Base-by-base conservation (phyloP, 2,329 filamentous ascomycete species). In the Macrophomina phaseolina region DNA sequence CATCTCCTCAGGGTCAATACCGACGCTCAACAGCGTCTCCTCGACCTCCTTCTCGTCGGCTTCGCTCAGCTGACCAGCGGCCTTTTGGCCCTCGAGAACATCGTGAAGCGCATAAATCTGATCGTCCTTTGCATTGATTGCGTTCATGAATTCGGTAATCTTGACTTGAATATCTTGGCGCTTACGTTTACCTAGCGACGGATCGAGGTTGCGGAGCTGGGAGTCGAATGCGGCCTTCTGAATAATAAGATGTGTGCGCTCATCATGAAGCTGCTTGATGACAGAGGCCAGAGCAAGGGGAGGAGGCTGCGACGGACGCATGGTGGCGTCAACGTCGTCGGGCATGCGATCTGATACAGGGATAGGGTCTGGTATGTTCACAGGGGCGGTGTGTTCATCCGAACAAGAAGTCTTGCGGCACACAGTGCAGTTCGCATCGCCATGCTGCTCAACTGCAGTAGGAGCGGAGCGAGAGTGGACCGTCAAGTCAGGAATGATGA, bases 101-200 rank as follows among this genome's bases (percentile, higher is more conserved):
- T 97, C 93, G 72, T 94, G 92, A 14, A 97, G 82, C 49, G 87
- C 86, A 79, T 97, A 96, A 49, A 97, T 89, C 77, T 94, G 91
- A 68, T 91, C 90, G 32, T 89, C 88, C 78, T 94, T 93, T 73
- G 86, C 84, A 73, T 93, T 90, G 30, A 93, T 86, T 63, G 86
- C 84, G 68, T 84, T 84, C 49, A 90, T 81, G 23, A 93, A 74
- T 28, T 81, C 81, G 68, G 88, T 84, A 42, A 94, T 89, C 66
- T 85, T 85, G 34, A 81, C 82, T 34, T 86, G 85, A 64, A 93
- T 77, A 4, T 81, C 79, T 68, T 88, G 85, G 68, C 91, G 86
- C 71, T 89, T 86, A 40, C 87, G 85, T 70, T 87, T 88, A 65
- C 87, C 88, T 28, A 91, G 76, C 1, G 88, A 85, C 61, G 89